Percentiles rank a stretch among this genome's conserved stretches.
These are phyloP conservation scores for Ascomycota sp. DNA, from an alignment of 2,329 filamentous ascomycete species.

Conservation along the genomic window DNA sequence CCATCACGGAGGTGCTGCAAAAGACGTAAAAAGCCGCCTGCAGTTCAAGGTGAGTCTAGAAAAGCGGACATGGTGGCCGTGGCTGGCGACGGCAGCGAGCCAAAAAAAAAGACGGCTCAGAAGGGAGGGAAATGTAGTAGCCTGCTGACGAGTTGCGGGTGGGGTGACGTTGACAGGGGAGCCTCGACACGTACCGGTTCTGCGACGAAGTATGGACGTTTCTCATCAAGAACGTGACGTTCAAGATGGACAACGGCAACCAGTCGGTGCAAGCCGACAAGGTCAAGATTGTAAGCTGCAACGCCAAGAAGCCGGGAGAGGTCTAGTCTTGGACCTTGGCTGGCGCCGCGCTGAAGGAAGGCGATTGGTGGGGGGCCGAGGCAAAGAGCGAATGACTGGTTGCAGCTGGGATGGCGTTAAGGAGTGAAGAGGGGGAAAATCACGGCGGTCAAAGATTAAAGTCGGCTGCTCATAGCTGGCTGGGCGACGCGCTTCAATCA, in stretches of 20 bases:
- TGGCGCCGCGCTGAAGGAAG: too few species aligned
- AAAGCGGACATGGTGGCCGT: too few species aligned
- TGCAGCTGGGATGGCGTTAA: too few species aligned
- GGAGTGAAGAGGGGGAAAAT: too few species aligned
- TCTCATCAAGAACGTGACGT: slow-evolving; percentile 94
- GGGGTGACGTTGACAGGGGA: slow-evolving; percentile 39
- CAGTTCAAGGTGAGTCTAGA: slow-evolving; percentile 83
- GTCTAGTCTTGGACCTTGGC: too few species aligned
- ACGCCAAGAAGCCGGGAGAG: slow-evolving; percentile 51
- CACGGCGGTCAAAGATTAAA: too few species aligned
- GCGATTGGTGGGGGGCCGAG: too few species aligned
- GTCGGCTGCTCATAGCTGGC: too few species aligned
- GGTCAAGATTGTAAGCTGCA: slow-evolving; percentile 97
- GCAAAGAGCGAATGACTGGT: too few species aligned
- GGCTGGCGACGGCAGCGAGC: too few species aligned
- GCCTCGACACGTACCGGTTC: slow-evolving; percentile 95
- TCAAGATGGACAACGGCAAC: slow-evolving; percentile 76
- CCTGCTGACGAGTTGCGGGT: slow-evolving; percentile 1
- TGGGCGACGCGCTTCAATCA: too few species aligned
- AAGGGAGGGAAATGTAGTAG: neutral
- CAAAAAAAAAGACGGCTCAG: neutral
- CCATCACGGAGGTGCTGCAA: slow-evolving; percentile 75
- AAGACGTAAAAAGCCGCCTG: slow-evolving; percentile 78
- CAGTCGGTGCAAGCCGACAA: slow-evolving; percentile 64
- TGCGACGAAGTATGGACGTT: slow-evolving; percentile 99